These are phyloP conservation scores for Populus hybrid DNA, from an alignment of 441 rosid genomes.

Conservation along the genomic window DNA sequence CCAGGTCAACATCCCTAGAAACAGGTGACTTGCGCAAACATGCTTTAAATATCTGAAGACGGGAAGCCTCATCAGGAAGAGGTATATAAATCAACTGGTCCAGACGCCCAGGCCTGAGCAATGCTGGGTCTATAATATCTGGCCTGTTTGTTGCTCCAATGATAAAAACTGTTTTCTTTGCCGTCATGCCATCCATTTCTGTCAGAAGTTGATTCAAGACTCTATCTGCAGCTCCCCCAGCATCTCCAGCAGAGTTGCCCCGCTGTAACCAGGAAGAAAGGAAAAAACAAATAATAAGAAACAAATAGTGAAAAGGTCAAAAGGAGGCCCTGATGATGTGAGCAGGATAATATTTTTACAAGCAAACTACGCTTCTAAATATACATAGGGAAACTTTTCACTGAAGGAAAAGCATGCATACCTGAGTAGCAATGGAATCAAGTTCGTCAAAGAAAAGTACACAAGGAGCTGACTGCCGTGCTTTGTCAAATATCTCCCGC, in stretches of 20 bases:
- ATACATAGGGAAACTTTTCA: no score
- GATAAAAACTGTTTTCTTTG: no score
- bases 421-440: constrained; percentile 68
- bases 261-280: no score
- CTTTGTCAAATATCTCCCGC: constrained; percentile 27
- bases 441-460: constrained; percentile 65
- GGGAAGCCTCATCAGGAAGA: constrained; percentile 56
- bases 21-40: constrained; percentile 56
- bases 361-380: neutral
- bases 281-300: neutral
- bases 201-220: no score
- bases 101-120: constrained; percentile 54
- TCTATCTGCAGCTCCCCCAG: no score
- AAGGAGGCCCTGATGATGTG: neutral
- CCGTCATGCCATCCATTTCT: no score
- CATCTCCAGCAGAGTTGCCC: no score
- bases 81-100: constrained; percentile 61
- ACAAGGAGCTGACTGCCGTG: constrained; percentile 60
- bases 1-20: constrained; percentile 46
- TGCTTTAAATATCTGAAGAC: constrained; percentile 48
- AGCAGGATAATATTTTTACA: neutral
- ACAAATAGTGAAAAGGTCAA: neutral
- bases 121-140: constrained; percentile 45
- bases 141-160: no score
- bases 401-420: constrained; percentile 3